Evolutionary conservation across 768 basidiomycete genomes (phyloP).

Genomic region (Auriscalpium microsporum): DNA sequence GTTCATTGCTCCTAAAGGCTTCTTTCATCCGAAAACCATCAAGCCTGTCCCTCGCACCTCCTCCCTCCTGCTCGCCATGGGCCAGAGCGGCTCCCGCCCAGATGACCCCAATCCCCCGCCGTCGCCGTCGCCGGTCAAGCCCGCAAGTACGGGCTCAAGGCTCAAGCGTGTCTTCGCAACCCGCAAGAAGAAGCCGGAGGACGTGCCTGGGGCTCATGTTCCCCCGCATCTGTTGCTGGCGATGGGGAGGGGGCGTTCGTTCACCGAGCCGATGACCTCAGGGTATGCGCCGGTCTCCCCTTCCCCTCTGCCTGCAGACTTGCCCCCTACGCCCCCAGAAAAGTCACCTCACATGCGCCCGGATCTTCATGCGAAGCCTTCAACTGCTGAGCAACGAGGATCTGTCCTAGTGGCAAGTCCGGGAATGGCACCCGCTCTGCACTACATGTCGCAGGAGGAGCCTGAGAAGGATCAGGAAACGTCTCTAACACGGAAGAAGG

Average conservation of each 20-base stretch:
- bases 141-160: constrained; percentile 32
- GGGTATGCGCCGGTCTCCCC: constrained; percentile 15
- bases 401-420: constrained; percentile 53
- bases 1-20: constrained; percentile 16
- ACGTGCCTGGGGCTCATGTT: constrained; percentile 18
- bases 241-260: constrained; percentile 12
- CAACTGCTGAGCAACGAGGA: constrained; percentile 28
- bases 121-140: constrained; percentile 13
- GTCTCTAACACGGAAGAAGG: constrained; percentile 19
- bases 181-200: constrained; percentile 51
- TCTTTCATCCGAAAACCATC: constrained; percentile 20
- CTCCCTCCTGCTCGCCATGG: constrained; percentile 29
- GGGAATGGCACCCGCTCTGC: constrained; percentile 49
- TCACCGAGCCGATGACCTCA: constrained; percentile 17
- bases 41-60: constrained; percentile 23
- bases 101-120: constrained; percentile 19
- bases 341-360: background rate
- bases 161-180: constrained; percentile 52
- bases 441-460: constrained; percentile 39
- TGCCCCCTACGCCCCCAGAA: constrained; percentile 1
- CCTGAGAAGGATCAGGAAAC: constrained; percentile 13
- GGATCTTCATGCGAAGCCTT: background rate
- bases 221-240: background rate
- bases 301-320: background rate
- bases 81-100: constrained; percentile 26